Base-by-base conservation (phyloP, 345 rosid species). In the Toxicodendron radicans region DNA sequence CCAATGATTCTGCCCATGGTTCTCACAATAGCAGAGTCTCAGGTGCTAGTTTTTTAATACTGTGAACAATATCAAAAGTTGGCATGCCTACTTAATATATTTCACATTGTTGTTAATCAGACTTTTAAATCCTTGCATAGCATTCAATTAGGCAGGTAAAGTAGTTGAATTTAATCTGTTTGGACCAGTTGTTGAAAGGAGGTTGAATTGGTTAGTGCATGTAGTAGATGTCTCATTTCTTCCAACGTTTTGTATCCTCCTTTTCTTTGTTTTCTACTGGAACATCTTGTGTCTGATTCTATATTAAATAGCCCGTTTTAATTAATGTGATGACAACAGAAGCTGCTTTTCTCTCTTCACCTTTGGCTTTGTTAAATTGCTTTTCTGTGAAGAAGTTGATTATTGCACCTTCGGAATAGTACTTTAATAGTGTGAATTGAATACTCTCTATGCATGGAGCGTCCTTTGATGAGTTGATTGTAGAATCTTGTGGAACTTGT, bases 1-100 rank as follows among this genome's bases (percentile, higher is more conserved):
- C 93, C 98, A 21, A 82, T 91, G 86, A 93, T 95, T 78, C 83
- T 95, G 60, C 99, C 99, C 27, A 95, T 95, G 99, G 98, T 95
- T 81, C 85, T 95, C 77, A 93, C 90, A 10, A 93, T 93, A 72
- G 98, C 98, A 41, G 94, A 91, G 82, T 91, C 97, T 79, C 99
- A 95, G 97, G 99, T 95, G 74, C 68, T 57, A 53, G 63, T 56
- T 74, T 58, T 74, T 20, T 71, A 60, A 41, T 76, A 18, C 72
- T 54, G 46, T 73, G 49, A 74, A 71, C 43, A 7, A 58, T 32
- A 32, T 51, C 32, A 57, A 17, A 61, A 35, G 75, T 64, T 75
- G 63, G 60, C 41, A 38, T 64, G 18, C 38, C 41, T n/a, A 43
- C 33, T 16, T 64, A 10, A 60, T 68, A 64, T 54, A 12, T 3